These are phyloP conservation scores for Lodderomyces jiufengensis DNA, from an alignment of 1,139 yeast genomes.

Conservation along the genomic window DNA sequence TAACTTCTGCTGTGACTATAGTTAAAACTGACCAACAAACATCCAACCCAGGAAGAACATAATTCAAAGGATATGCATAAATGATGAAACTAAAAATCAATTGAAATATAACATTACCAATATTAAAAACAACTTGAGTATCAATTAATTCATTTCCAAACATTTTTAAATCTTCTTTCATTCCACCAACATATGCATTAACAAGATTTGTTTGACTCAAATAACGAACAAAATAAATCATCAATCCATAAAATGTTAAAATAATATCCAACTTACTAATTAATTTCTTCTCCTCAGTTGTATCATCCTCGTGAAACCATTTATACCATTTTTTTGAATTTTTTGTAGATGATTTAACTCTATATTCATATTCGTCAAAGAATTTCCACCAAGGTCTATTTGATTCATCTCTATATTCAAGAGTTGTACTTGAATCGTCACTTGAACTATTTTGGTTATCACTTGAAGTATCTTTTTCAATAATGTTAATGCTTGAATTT, in stretches of 20 bases:
- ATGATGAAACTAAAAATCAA: constrained; percentile 45
- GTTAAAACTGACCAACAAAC: constrained; percentile 67
- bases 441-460: no score
- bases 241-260: constrained; percentile 55
- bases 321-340: constrained; percentile 51
- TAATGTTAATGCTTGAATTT: not conserved
- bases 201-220: constrained; percentile 58
- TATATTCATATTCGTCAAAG: constrained; percentile 60
- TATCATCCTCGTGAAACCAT: constrained; percentile 60
- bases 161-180: constrained; percentile 57
- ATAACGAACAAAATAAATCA: constrained; percentile 70
- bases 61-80: constrained; percentile 50
- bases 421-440: no score
- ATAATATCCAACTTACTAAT: constrained; percentile 60
- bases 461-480: not conserved
- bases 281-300: constrained; percentile 53
- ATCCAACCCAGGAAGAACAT: constrained; percentile 56
- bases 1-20: constrained; percentile 47
- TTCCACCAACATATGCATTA: constrained; percentile 68
- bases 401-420: constrained; percentile 60
- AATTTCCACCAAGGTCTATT: constrained; percentile 61
- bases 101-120: constrained; percentile 60
- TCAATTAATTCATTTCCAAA: constrained; percentile 63
- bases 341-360: constrained; percentile 36
- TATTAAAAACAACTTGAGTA: constrained; percentile 54